phyloP scores from a whole-genome alignment of 108 stramenopile species.

The Cyclotella baltica region DNA sequence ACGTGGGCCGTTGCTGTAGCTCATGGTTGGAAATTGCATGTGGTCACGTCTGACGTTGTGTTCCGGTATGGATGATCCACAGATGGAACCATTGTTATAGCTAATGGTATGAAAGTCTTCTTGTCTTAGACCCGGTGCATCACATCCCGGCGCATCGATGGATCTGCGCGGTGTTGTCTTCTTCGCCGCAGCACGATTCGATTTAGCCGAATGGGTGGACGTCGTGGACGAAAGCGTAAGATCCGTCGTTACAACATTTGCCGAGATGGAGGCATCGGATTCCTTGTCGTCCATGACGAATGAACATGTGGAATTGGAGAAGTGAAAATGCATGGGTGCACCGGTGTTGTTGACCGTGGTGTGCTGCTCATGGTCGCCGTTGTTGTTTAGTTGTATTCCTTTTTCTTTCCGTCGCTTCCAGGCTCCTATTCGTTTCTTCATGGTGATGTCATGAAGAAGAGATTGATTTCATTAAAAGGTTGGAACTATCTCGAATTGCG shows the following conservation, averaged over 20 bases:
- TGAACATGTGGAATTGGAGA: neutral
- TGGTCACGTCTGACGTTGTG: too few species aligned
- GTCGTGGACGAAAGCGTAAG: neutral
- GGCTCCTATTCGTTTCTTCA: slow-evolving; percentile 2
- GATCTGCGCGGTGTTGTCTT: neutral
- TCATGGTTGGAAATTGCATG: too few species aligned
- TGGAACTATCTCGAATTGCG: too few species aligned
- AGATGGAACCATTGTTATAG: neutral
- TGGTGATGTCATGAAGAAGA: too few species aligned
- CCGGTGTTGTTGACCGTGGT: neutral
- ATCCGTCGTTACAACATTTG: neutral
- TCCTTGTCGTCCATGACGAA: neutral
- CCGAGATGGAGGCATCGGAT: neutral
- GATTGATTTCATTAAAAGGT: too few species aligned
- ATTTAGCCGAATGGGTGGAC: neutral
- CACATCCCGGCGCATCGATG: slow-evolving; percentile 25
- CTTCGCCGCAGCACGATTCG: neutral
- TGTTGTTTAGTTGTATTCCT: neutral
- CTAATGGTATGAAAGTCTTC: neutral
- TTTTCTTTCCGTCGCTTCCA: slow-evolving; percentile 13
- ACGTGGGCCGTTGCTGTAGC: too few species aligned
- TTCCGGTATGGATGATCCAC: neutral
- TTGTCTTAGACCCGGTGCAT: neutral
- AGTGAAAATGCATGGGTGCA: slow-evolving; percentile 9
- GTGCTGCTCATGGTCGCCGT: neutral